Evolutionary conservation across 2,329 filamentous ascomycete species (phyloP), one percentile per base, ranked within the genome.

Genomic region (Phyllosticta paracitricarpa): DNA sequence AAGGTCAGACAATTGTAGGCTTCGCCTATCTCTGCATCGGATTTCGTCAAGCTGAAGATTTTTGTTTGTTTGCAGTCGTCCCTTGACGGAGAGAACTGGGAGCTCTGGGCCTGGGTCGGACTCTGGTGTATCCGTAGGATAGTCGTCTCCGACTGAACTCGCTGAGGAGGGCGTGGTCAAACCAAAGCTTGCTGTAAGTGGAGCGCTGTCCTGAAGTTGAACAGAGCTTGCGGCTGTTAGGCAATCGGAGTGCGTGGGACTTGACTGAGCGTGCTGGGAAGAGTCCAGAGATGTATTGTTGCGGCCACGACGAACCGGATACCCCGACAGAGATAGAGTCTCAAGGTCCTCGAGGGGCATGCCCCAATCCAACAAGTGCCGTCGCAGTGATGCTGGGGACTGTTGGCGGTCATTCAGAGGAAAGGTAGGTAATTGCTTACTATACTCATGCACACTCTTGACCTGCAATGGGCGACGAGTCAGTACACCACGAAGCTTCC

Each of bases 1-100:
- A 1, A 94, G 77, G 62, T 86, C 85, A 40, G 74, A 75, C 57
- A 93, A 76, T 24, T 83, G 75, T 24, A 95, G 65, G 0, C 87
- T 88, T 56, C 88, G 80, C 65, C 77, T 73, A 10, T 55, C 52
- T 7, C 24, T 10, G 4, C 12, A 19, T 10, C 22, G 7, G 17
- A 19, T 28, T 10, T 24, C 28, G 4, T 40, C 17, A n/a, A 19
- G n/a, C n/a, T 48, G 14, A n/a, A n/a, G 40, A n/a, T n/a, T 48
- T 17, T 2, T 6, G 40, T 48, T 48, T 48, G 40, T 1, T 7
- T 6, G 14, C n/a, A 7, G 14, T 17, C 40, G 40, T 48, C 14
- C 17, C n/a, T 48, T 48, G 40, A n/a, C n/a, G 4, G 40, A 4
- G 14, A 4, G 17, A n/a, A 6, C 4, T 4, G 12, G 14, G n/a